Evolutionary conservation across 1,139 yeast genomes (phyloP).

Genomic region (Taiozyma onychis): DNA sequence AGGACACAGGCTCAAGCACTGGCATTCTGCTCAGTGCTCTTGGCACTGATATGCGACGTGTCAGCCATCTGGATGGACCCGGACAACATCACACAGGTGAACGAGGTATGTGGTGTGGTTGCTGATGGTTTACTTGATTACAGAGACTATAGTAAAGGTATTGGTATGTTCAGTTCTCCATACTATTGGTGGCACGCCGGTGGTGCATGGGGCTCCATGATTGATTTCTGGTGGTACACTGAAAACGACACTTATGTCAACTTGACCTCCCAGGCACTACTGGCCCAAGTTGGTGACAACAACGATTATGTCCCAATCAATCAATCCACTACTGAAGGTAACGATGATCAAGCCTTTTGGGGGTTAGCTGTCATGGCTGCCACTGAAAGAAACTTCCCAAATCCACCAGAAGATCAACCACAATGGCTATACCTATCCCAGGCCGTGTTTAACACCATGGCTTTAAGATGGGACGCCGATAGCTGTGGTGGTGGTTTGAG

Average conservation of each 20-base stretch:
- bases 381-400: constrained; percentile 80
- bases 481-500: constrained; percentile 85
- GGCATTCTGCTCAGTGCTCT: neutral
- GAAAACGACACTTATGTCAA: constrained; percentile 65
- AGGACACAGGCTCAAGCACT: neutral
- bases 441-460: constrained; percentile 87
- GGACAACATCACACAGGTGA: constrained; percentile 32
- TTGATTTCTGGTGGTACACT: constrained; percentile 72
- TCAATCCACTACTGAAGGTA: constrained; percentile 94
- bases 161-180: constrained; percentile 82
- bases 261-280: constrained; percentile 53
- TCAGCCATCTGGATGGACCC: constrained; percentile 30
- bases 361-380: constrained; percentile 90
- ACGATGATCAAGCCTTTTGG: constrained; percentile 98
- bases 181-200: constrained; percentile 99
- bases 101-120: constrained; percentile 47
- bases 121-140: constrained; percentile 78
- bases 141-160: constrained; percentile 58
- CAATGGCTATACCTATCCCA: constrained; percentile 75
- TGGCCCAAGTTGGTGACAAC: constrained; percentile 72
- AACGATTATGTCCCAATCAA: constrained; percentile 80
- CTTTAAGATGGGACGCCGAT: constrained; percentile 73
- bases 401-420: constrained; percentile 55
- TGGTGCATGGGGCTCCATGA: constrained; percentile 86
- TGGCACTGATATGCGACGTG: neutral